Percentiles rank a stretch among this genome's conserved stretches.
Conservation (phyloP, 768 basidiomycete species). For the Suillus americanus region DNA sequence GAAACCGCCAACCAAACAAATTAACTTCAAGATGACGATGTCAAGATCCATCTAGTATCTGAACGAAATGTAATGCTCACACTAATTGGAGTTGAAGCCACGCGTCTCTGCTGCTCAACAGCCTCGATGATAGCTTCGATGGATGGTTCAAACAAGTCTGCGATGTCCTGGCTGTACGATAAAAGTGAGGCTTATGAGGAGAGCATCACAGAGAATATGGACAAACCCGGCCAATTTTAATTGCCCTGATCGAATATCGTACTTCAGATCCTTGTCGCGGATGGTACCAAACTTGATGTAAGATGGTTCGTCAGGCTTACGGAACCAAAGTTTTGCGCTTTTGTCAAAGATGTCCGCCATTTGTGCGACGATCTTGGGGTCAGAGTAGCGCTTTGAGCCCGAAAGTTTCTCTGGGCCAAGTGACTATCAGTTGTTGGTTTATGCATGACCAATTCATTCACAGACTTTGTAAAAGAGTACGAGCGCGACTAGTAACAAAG, state of each 20-base stretch:
- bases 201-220: background rate
- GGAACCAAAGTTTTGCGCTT: constrained; percentile 40
- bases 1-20: constrained; percentile 54
- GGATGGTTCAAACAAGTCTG: constrained; percentile 43
- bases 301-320: constrained; percentile 29
- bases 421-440: background rate
- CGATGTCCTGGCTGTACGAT: constrained; percentile 32
- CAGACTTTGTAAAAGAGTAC: constrained; percentile 28
- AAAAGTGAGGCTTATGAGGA: background rate
- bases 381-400: constrained; percentile 24
- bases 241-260: constrained; percentile 35
- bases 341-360: constrained; percentile 37
- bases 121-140: constrained; percentile 35
- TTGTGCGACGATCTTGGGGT: constrained; percentile 28
- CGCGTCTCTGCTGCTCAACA: constrained; percentile 29
- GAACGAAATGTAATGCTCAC: constrained; percentile 18
- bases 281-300: constrained; percentile 39
- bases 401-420: constrained; percentile 24
- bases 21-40: constrained; percentile 19
- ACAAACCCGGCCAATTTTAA: constrained; percentile 37
- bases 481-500: constrained; percentile 32
- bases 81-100: constrained; percentile 21
- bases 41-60: background rate
- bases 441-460: background rate
- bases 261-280: constrained; percentile 32